These are phyloP conservation scores for Colletotrichum sp. DNA, from an alignment of 2,329 filamentous ascomycete species.

Conservation along the genomic window DNA sequence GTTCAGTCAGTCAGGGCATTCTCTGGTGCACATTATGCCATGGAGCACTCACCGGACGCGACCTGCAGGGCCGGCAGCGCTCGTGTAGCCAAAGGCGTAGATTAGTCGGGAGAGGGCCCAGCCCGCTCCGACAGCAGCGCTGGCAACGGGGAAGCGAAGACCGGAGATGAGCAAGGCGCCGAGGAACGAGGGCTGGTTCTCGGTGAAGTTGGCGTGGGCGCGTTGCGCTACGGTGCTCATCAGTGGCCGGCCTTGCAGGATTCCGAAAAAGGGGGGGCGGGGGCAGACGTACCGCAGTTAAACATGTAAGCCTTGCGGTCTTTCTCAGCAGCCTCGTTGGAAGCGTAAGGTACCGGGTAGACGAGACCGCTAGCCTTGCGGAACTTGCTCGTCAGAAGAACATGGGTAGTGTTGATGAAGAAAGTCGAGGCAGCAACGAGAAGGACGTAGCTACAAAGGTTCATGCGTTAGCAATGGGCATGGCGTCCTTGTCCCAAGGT, in stretches of 20 bases:
- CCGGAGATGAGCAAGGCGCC: conserved; percentile 61
- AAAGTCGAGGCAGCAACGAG: conserved; percentile 60
- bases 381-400: conserved; percentile 46
- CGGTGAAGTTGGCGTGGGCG: conserved; percentile 67
- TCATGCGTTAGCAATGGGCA: not conserved
- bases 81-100: conserved; percentile 62
- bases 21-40: not conserved
- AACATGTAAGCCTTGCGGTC: conserved; percentile 60
- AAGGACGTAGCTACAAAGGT: conserved; percentile 63
- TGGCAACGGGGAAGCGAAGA: conserved; percentile 55
- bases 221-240: conserved; percentile 53
- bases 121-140: conserved; percentile 52
- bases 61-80: conserved; percentile 50
- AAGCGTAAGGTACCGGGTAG: conserved; percentile 65
- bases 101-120: conserved; percentile 59
- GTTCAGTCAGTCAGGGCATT: not conserved
- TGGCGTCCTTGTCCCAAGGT: not conserved
- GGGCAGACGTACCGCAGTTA: conserved; percentile 60
- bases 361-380: conserved; percentile 59
- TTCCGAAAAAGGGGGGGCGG: not conserved
- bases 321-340: conserved; percentile 57
- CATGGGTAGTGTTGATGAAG: conserved; percentile 63
- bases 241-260: not conserved
- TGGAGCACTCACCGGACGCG: conserved; percentile 39
- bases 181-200: conserved; percentile 62